Base-by-base conservation (phyloP, 2,329 filamentous ascomycete species). In the Fusarium sp. region DNA sequence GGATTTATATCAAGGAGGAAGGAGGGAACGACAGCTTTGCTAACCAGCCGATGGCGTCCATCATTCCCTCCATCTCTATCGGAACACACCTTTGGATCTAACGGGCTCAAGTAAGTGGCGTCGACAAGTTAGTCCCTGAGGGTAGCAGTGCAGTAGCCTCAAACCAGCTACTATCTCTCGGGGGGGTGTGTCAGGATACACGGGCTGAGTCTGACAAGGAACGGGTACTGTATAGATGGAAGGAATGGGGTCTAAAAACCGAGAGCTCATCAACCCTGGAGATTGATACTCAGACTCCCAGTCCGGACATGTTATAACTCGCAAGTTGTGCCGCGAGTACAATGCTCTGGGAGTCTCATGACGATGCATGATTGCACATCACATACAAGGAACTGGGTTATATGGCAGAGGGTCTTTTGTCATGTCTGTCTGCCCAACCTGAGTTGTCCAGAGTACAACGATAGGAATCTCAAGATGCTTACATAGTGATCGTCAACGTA, bases 1-100 rank as follows among this genome's bases (percentile, higher is more conserved):
- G 67, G 45, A 52, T 45, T 70, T 69, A 69, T 64, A 69, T 67
- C 45, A 26, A 50, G 12, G 42, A 49, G 23, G 28, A 18, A 57
- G n/a, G 40, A 54, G 53, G 38, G 46, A 34, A 53, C 23, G 46
- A 23, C 41, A 31, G 31, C 55, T 33, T 11, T 28, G 34, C 49
- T 45, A 11, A 10, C 26, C 30, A 8, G 47, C 52, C 26, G 34
- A 56, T 55, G 33, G 44, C 44, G 30, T 34, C 42, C 50, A 60
- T 53, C 52, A 44, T 60, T 65, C 60, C 38, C 54, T 49, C 6
- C 53, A 60, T 62, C 12, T 54, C 23, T 50, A 54, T 70, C 51
- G 46, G 46, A 67, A 26, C 56, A 70, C 57, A 58, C 57, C 56
- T 59, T 51, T 33, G 40, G 23, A 40, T 54, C 49, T 40, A 40